These are phyloP conservation scores for Fusarium penzigii DNA, from an alignment of 2,329 filamentous ascomycete species.

Conservation along the genomic window DNA sequence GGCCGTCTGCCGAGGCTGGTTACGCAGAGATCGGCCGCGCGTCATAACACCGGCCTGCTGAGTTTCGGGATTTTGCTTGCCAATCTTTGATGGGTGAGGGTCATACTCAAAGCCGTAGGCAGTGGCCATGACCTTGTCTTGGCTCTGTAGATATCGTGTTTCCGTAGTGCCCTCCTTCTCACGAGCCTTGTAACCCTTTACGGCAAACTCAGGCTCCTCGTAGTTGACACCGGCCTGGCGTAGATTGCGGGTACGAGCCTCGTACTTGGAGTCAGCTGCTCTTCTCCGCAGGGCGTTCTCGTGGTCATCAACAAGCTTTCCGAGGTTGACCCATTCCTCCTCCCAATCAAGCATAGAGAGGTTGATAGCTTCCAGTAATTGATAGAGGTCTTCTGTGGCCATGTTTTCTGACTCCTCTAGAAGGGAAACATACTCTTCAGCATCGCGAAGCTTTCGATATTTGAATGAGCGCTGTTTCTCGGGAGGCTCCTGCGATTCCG, in stretches of 20 bases:
- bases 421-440: slow-evolving; percentile 49
- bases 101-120: slow-evolving; percentile 64
- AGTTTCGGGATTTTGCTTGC: slow-evolving; percentile 58
- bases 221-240: slow-evolving; percentile 44
- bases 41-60: slow-evolving; percentile 54
- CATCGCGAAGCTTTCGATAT: slow-evolving; percentile 53
- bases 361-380: slow-evolving; percentile 46
- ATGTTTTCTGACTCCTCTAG: slow-evolving; percentile 54
- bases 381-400: slow-evolving; percentile 46
- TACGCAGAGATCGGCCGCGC: slow-evolving; percentile 53
- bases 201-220: slow-evolving; percentile 53
- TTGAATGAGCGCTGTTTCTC: slow-evolving; percentile 37
- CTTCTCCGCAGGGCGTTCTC: slow-evolving; percentile 56
- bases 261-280: slow-evolving; percentile 49
- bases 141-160: slow-evolving; percentile 48
- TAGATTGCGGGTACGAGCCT: slow-evolving; percentile 46
- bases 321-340: slow-evolving; percentile 52
- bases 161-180: slow-evolving; percentile 45
- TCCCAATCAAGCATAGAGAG: slow-evolving; percentile 53
- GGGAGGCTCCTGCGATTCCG: slow-evolving; percentile 36
- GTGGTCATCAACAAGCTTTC: slow-evolving; percentile 55
- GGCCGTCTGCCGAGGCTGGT: slow-evolving; percentile 58
- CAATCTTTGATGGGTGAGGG: slow-evolving; percentile 56
- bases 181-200: slow-evolving; percentile 54
- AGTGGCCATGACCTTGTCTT: slow-evolving; percentile 61